Percentiles rank a stretch among this genome's conserved stretches.
Conservation (phyloP, 192 early-diverging fungal species). For the Coemansia sp. region DNA sequence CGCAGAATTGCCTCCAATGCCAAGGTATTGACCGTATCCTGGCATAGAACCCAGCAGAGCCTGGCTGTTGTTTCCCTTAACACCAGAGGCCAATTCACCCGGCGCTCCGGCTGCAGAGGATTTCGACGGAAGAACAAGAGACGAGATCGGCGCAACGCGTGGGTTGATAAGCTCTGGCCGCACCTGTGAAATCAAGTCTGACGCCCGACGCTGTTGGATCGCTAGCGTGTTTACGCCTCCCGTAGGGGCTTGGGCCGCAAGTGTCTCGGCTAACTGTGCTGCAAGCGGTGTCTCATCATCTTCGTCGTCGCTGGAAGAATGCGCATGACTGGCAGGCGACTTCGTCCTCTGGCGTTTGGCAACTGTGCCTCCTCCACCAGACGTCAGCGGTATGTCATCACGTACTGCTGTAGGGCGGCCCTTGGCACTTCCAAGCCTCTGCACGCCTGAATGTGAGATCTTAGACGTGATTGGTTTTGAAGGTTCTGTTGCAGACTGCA, state of each 20-base stretch:
- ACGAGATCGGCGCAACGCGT: constrained; percentile 13
- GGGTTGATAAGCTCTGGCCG: constrained; percentile 22
- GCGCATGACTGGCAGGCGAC: not conserved
- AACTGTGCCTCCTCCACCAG: not conserved
- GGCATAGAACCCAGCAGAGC: not conserved
- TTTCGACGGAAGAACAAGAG: constrained; percentile 30
- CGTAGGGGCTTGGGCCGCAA: constrained; percentile 18
- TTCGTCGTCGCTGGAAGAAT: constrained; percentile 20
- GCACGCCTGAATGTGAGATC: not conserved
- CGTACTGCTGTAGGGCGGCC: not conserved
- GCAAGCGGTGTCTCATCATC: constrained; percentile 51
- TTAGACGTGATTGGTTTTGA: not conserved
- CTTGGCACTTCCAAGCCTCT: not conserved
- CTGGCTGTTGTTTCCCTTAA: constrained; percentile 6
- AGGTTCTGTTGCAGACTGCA: not conserved
- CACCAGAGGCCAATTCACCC: not conserved
- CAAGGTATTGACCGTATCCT: not conserved
- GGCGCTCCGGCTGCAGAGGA: not conserved
- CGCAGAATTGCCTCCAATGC: not conserved
- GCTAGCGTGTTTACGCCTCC: constrained; percentile 6
- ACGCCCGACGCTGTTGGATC: constrained; percentile 7
- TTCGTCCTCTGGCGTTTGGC: constrained; percentile 16
- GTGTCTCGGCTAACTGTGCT: constrained; percentile 36
- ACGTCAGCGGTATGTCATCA: not conserved
- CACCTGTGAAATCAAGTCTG: constrained; percentile 26